Evolutionary conservation across 306 rosid species (phyloP), one percentile per base, ranked within the genome.

Genomic region (Gastrolobium villosum): DNA sequence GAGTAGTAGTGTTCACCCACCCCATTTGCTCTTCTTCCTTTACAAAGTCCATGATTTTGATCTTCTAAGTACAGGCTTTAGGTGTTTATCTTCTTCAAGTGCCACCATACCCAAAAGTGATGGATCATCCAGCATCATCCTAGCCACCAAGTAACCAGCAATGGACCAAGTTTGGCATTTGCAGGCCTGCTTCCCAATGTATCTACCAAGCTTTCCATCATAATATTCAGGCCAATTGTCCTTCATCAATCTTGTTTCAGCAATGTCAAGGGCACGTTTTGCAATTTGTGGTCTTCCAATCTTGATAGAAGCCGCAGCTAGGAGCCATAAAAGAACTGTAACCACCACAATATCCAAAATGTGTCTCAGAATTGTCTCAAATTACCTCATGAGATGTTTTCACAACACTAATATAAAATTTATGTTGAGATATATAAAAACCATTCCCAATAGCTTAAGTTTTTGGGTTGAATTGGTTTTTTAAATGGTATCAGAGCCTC

Each of bases 161-260:
- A 88, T 43, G 26, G 92, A 90, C 90, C 92, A 88, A 14, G 94
- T 90, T 55, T 90, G 94, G 54, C 5, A 79, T 83, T 82, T 90
- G 2, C 91, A 86, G 5, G 91, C 87, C 71, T 90, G 90, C 81
- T 90, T 90, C 67, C 94, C 94, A 10, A 90, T 28, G 31, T 65
- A 90, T 49, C 90, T 83, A 4, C 94, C 94, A 2, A 64, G 74
- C 39, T 79, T 90, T 32, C 90, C 94, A 30, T 90, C 94, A 49
- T 82, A 88, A 50, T 90, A 88, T 73, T 90, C 92, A 0, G 94
- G 94, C 94, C 89, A 87, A 46, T n/a, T 84, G 79, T 90, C 94
- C 75, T 88, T 86, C 40, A 28, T 26, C 81, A 90, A 75, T 65
- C 85, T 86, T 73, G 54, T 64, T 71, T 90, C 94, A 7, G 89